Evolutionary conservation across 495 filamentous ascomycete species (phyloP), one percentile per base, ranked within the genome.

Genomic region (Barbatosphaeria neglecta): DNA sequence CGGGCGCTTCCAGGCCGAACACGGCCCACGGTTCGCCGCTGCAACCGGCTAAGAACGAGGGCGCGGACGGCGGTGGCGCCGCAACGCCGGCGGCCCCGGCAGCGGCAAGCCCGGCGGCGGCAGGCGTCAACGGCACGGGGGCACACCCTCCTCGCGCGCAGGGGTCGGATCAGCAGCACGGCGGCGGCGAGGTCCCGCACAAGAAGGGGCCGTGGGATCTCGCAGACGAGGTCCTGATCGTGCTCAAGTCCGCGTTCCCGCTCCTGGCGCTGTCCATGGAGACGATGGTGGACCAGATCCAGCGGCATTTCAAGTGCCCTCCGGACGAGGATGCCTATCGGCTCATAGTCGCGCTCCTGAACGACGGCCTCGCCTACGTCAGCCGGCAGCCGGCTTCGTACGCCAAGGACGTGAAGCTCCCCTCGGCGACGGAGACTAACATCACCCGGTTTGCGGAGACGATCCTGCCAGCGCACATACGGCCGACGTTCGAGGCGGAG

Each of bases 281-380:
- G 67, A 93, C 90, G 1, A 97, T 99, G 90, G 88, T 95, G 24
- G 93, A 99, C 58, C 88, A 95, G 65, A 95, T 97, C 52, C 80
- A 86, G 63, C 96, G 95, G 73, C 83, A 97, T 64, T 97, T 97
- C 77, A 97, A 96, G 61, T 96, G 90, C 57, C 90, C 90, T 22
- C 90, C 90, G 0, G 93, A 99, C 54, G 93, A 99, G 58, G 93
- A 99, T 66, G 93, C 93, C 6, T 97, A 96, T 61, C 80, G 93
- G 16, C 73, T 99, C n/a, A 97, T 99, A 47, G 89, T 95, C 23
- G 93, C 93, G 13, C 76, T 99, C 11, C 76, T 99, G 13, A 97
- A 96, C 58, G 93, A 99, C 63, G 93, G 84, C 2, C 60, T 99
- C 48, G 72, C 81, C 47, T 95, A 93, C 56, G 84, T 96, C 22